Base-by-base conservation (phyloP, 179 eudicot species). In the Vitellaria paradoxa region DNA sequence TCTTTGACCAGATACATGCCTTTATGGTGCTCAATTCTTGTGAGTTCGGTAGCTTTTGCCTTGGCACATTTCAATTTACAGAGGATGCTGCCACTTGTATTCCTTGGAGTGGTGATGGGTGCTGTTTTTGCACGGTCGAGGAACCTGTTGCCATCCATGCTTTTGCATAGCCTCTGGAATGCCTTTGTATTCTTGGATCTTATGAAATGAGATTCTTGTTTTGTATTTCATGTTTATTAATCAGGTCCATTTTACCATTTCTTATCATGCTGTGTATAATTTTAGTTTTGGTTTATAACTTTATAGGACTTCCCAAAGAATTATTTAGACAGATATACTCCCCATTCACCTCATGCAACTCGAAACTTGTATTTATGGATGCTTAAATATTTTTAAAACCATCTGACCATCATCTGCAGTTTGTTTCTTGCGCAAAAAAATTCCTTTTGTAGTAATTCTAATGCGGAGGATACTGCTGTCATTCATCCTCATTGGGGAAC, bases 1-100 rank as follows among this genome's bases (percentile, higher is more conserved):
- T 92, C 97, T 7, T 84, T 92, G 84, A 92, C 97, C 37, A 86
- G 88, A 78, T 92, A 91, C 87, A 92, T 92, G 94, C 97, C 97
- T 4, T 89, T 91, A 15, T 92, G 97, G 97, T 84, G 93, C 85
- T 87, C 97, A n/a, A 85, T 92, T 75, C 83, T 92, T 76, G 90
- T 89, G 74, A 90, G 94, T 71, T 82, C 94, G 7, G 72, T 90
- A 63, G 97, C 91, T 42, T 92, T 90, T 82, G 97, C 94, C 7
- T 86, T 90, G 62, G 94, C 97, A 52, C 94, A 91, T 87, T 92
- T 90, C 82, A 92, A 87, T 86, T 88, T 88, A 82, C 97, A 92
- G 77, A 86, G 97, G 90, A 91, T 91, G 93, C 82, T 91, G 30
- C 92, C 92, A 7, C 91, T 91, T 82, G 81, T 91, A 74, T 82